phyloP scores from a whole-genome alignment of 371 early-diverging fungal species.

The Mortierella sp. region DNA sequence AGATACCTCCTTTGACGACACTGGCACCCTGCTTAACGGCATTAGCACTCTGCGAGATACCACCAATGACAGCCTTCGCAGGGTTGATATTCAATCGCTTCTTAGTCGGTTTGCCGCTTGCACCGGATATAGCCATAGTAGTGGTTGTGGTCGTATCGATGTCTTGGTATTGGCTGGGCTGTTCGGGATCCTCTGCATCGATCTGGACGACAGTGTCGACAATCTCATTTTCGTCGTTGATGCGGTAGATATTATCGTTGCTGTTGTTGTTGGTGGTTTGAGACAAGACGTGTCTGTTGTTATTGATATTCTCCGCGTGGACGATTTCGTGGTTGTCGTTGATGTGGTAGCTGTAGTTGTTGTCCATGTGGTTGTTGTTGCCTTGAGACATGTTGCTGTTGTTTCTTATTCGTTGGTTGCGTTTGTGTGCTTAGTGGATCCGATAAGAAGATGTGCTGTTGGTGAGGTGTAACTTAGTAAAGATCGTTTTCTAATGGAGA shows the following conservation, averaged over 20 bases:
- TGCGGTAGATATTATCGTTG: too few relatives aligned
- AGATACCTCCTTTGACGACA: constrained; percentile 21
- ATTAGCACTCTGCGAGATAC: constrained; percentile 30
- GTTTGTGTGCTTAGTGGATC: not conserved
- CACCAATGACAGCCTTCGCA: constrained; percentile 34
- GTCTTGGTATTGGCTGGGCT: not conserved
- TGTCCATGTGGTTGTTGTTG: not conserved
- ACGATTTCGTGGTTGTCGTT: not conserved
- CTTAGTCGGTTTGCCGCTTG: not conserved
- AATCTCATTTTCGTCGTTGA: not conserved
- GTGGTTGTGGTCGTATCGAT: not conserved
- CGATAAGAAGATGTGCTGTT: not conserved
- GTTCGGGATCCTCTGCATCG: constrained; percentile 5
- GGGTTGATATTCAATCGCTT: constrained; percentile 28
- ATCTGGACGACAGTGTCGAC: constrained; percentile 13
- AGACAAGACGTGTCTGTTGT: too few relatives aligned
- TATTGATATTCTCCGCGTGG: not conserved
- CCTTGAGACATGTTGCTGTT: not conserved
- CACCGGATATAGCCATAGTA: too few relatives aligned
- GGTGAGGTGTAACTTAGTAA: constrained; percentile 11
- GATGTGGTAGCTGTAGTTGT: not conserved
- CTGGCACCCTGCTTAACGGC: constrained; percentile 32
- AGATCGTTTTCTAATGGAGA: not conserved
- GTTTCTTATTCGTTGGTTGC: not conserved
- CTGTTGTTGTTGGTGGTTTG: not conserved